A percentile compares a stretch with the other conserved stretches of the same genome.
These are phyloP conservation scores for Rutstroemia sp. DNA, from an alignment of 2,329 filamentous ascomycete genomes.

Conservation along the genomic window DNA sequence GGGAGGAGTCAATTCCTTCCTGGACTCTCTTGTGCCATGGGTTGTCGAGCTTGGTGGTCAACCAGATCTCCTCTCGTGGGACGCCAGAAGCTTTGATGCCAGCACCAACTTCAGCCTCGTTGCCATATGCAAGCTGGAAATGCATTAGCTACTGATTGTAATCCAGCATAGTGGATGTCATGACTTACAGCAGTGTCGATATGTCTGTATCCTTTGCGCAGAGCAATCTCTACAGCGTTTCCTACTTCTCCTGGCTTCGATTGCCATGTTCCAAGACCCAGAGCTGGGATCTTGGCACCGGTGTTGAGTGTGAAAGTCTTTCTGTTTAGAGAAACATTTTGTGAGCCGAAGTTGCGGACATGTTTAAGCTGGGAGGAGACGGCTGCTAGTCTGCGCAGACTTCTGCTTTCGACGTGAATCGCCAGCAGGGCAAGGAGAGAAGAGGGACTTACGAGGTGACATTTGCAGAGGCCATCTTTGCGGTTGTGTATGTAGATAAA, in stretches of 20 bases:
- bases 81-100: slow-evolving; percentile 62
- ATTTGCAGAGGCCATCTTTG: slow-evolving; percentile 28
- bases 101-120: slow-evolving; percentile 61
- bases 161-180: slow-evolving; percentile 12
- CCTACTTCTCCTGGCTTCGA: slow-evolving; percentile 59
- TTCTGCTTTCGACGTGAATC: slow-evolving; percentile 12
- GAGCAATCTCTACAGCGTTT: slow-evolving; percentile 62
- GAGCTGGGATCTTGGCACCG: slow-evolving; percentile 68
- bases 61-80: slow-evolving; percentile 58
- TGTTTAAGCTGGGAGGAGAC: slow-evolving; percentile 5
- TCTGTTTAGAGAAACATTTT: slow-evolving; percentile 16
- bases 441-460: slow-evolving; percentile 22
- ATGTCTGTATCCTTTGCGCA: slow-evolving; percentile 64
- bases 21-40: slow-evolving; percentile 64
- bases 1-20: slow-evolving; percentile 51
- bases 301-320: slow-evolving; percentile 64
- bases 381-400: slow-evolving; percentile 8
- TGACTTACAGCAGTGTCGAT: slow-evolving; percentile 49
- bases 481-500: neutral
- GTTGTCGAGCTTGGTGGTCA: slow-evolving; percentile 81
- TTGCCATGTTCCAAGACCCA: slow-evolving; percentile 77
- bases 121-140: slow-evolving; percentile 60
- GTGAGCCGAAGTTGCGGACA: slow-evolving; percentile 16
- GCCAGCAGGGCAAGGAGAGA: slow-evolving; percentile 3
- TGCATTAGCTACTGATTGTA: neutral